Evolutionary conservation across 345 rosid species (phyloP), one percentile per base, ranked within the genome.

Genomic region (Fremontodendron californicum): DNA sequence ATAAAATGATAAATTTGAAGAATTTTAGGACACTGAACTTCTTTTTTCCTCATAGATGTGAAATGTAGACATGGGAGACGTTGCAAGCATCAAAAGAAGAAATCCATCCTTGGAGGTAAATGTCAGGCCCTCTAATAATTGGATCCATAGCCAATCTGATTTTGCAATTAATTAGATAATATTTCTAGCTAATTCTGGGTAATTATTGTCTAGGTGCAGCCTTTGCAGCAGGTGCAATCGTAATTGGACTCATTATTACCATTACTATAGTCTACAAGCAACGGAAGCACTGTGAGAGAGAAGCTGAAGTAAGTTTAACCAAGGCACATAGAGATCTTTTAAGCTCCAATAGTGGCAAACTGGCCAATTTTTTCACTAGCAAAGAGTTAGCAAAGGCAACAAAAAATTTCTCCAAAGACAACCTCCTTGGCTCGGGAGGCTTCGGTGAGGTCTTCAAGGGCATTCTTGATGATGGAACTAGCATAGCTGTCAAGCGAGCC

Each of bases 381-480:
- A 85, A 85, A 40, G 90, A 90, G 43, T 80, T 90, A 43, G 74
- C 63, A 10, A 87, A 83, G 78, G 92, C 92, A 57, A 87, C 94
- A 23, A 75, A 73, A 78, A 87, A 86, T 73, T 90, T 90, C 86
- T 89, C 92, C 52, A 80, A 78, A 63, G 86, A 78, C 42, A 82
- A 86, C 42, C 87, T 87, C 46, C 79, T 90, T 15, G 94, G 92
- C 43, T 48, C 86, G 0, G 92, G 92, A 51, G 92, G 94, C 19
- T 90, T 87, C 4, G 91, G 94, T 0, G 92, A 89, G 79, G 94
- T 90, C 37, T 89, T 82, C 79, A 88, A 86, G 71, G 94, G 90
- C 23, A 75, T 80, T 75, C 88, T 85, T 55, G 88, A 88, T 0
- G 87, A 90, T 31, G 88, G 94, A 78, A 88, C 90, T 10, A 45